These are phyloP conservation scores for Globisporangium echinulatum DNA, from an alignment of 352 stramenopile genomes.

Conservation along the genomic window DNA sequence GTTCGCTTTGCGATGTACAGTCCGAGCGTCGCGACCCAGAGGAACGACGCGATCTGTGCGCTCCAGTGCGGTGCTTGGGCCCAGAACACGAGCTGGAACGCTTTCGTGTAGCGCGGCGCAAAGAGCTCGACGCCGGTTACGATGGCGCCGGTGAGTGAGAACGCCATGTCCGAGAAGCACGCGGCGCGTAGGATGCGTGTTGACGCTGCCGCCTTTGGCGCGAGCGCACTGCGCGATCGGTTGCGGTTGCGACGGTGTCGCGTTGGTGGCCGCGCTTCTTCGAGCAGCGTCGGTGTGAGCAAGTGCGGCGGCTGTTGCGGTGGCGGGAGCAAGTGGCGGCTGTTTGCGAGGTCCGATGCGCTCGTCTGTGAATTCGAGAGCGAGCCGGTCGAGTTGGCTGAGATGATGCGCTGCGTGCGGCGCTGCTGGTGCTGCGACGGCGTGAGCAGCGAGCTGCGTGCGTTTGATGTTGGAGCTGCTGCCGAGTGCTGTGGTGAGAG, in stretches of 20 bases:
- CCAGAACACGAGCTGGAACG: constrained; percentile 71
- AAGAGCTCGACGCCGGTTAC: constrained; percentile 50
- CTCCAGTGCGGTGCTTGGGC: constrained; percentile 64
- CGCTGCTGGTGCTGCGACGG: constrained; percentile 6
- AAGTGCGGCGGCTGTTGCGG: background rate
- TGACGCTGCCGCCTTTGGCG: constrained; percentile 36
- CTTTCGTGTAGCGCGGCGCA: constrained; percentile 14
- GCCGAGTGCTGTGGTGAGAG: constrained; percentile 9
- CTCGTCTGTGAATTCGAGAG: constrained; percentile 21
- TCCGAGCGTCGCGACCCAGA: constrained; percentile 65
- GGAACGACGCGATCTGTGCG: constrained; percentile 74
- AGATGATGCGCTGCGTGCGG: constrained; percentile 5
- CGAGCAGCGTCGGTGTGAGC: constrained; percentile 6
- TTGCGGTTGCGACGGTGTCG: constrained; percentile 16
- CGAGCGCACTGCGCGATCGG: constrained; percentile 26
- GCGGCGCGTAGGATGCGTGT: constrained; percentile 62
- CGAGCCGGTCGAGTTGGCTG: constrained; percentile 11
- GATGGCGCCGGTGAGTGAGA: constrained; percentile 56
- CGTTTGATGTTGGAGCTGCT: background rate
- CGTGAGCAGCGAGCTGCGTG: constrained; percentile 3
- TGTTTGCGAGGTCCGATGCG: constrained; percentile 23
- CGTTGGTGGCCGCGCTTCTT: constrained; percentile 7
- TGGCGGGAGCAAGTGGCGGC: constrained; percentile 11
- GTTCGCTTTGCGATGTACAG: constrained; percentile 69
- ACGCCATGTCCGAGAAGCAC: constrained; percentile 65